Conservation (phyloP, 73 alveolate genomes). For the Halteria grandinella region DNA sequence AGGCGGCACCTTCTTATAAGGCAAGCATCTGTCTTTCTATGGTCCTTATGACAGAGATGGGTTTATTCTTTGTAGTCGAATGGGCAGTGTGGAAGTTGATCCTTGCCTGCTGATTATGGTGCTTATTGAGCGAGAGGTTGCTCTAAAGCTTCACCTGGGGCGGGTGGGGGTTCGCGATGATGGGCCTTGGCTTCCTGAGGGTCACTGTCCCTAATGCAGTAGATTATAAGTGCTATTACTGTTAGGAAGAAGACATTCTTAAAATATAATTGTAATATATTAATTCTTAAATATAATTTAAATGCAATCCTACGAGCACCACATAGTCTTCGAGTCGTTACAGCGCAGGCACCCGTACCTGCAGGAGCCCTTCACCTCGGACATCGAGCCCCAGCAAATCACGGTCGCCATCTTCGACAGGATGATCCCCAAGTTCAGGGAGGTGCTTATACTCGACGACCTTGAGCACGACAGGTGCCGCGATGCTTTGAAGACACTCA, state of each 20-base stretch:
- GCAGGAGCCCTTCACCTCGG: slow-evolving; percentile 82
- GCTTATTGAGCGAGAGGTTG: too few species aligned
- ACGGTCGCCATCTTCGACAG: slow-evolving; percentile 88
- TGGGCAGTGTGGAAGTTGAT: too few species aligned
- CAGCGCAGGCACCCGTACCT: slow-evolving; percentile 88
- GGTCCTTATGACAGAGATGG: too few species aligned
- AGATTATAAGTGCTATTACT: too few species aligned
- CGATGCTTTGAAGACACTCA: slow-evolving; percentile 90
- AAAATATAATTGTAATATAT: slow-evolving; percentile 5
- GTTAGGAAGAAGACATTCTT: background rate
- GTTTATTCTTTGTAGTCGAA: too few species aligned
- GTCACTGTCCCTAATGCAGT: too few species aligned
- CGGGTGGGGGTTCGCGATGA: too few species aligned
- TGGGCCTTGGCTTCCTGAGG: too few species aligned
- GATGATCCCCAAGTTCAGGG: slow-evolving; percentile 86
- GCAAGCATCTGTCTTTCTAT: too few species aligned
- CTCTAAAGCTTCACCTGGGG: too few species aligned
- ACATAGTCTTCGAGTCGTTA: slow-evolving; percentile 82
- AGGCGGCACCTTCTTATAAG: too few species aligned
- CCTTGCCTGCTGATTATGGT: too few species aligned
- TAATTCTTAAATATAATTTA: slow-evolving; percentile 48
- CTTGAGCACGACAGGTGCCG: slow-evolving; percentile 72
- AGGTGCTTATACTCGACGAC: slow-evolving; percentile 64
- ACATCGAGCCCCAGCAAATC: slow-evolving; percentile 85
- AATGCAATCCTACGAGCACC: slow-evolving; percentile 87